Conservation (phyloP, 1,139 yeast genomes). For the Geotrichum europaeum region DNA sequence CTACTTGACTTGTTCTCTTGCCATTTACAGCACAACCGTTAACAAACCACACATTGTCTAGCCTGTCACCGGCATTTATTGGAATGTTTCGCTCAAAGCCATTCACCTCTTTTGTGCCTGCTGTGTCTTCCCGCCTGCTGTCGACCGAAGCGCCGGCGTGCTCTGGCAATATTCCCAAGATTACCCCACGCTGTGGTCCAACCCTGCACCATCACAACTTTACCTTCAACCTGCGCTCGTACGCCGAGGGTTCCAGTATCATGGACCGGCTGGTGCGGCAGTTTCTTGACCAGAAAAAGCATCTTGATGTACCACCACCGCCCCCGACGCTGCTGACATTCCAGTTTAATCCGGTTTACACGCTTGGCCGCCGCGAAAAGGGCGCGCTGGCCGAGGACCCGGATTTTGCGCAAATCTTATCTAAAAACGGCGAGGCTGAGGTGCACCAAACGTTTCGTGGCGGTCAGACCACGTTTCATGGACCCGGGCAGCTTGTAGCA, state of each 20-base stretch:
- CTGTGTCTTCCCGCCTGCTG: neutral
- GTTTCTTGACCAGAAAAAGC: constrained; percentile 53
- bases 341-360: constrained; percentile 77
- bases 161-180: constrained; percentile 4
- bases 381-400: constrained; percentile 40
- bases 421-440: constrained; percentile 37
- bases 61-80: neutral
- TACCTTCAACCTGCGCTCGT: constrained; percentile 4
- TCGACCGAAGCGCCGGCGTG: constrained; percentile 8
- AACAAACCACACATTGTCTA: neutral
- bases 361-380: constrained; percentile 81
- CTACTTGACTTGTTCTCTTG: neutral
- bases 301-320: constrained; percentile 35
- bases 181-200: constrained; percentile 4
- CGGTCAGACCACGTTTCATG: constrained; percentile 97
- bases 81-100: neutral
- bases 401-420: constrained; percentile 20
- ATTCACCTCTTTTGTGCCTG: neutral
- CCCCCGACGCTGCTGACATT: constrained; percentile 64
- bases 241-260: constrained; percentile 31
- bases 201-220: constrained; percentile 13
- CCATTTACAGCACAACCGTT: neutral
- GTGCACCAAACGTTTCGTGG: constrained; percentile 81
- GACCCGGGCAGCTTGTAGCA: constrained; percentile 87
- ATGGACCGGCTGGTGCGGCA: constrained; percentile 60